Evolutionary conservation across 1,284 basidiomycete genomes (phyloP), one percentile per base, ranked within the genome.

Genomic region (Tilletia indica): DNA sequence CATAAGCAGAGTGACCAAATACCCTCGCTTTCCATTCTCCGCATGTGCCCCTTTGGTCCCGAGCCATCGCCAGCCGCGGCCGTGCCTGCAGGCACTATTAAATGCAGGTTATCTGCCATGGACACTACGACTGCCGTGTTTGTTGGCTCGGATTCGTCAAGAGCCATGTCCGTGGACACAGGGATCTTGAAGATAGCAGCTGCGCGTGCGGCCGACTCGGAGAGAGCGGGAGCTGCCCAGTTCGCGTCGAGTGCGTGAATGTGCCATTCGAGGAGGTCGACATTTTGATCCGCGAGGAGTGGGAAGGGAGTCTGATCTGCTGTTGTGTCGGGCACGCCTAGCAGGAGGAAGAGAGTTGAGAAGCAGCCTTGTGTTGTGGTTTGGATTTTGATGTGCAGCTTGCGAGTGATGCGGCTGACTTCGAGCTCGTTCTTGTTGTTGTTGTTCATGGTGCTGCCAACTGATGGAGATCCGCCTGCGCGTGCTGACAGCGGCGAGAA

Each of bases 161-260:
- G 34, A 4, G 61, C 61, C 36, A 64, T 11, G 36, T 64, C 61
- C 39, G 61, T 64, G 9, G 61, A 64, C 3, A 64, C 61, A 2
- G 61, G 61, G 31, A 64, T 64, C 61, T 64, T 64, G 61, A 64
- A 64, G 1, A 64, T 34, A 14, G 31, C 34, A 36, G 61, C 61
- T 42, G 61, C 61, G 14, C 61, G 61, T 6, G 61, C 61, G 38
- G 61, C 61, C 11, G 61, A 64, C 14, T 64, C 61, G 2, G 61
- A 64, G 61, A 64, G 61, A 1, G 61, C 61, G 4, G 61, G 61
- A 12, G 61, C 61, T 1, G 61, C 61, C 61, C 61, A 64, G 36
- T 64, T 34, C 0, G 61, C 61, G 21, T 64, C 61, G 31, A 64
- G 61, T 14, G 34, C 36, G 34, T 64, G 34, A 11, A 64, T 64